Base-by-base conservation (phyloP, 306 rosid species). In the Rosa lucieae region DNA sequence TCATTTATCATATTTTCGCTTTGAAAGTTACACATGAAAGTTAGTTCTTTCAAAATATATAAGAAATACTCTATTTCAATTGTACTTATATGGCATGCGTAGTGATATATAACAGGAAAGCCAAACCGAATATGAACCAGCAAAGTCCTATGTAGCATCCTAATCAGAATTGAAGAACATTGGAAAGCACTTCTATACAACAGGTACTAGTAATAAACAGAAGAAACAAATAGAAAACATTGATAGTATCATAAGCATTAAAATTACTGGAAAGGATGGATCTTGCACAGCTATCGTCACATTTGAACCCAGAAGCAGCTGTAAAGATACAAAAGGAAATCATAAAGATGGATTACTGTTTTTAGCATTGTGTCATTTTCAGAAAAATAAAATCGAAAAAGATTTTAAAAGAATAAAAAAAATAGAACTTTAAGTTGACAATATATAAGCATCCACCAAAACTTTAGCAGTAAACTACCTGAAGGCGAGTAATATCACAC, bases 401-500 rank as follows among this genome's bases (percentile, higher is more conserved):
- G 32, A n/a, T 8, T 10, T 1, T 2, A 20, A 21, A n/a, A n/a
- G 0, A 2, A 56, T 20, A 48, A 39, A 1, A 40, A n/a, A n/a
- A 10, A 21, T 26, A 8, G 10, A 35, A 13, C 67, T 1, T 66
- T 2, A 39, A 20, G 39, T 10, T 55, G 49, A 59, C 21, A 48
- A 35, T 37, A 77, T 44, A 66, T n/a, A 77, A 42, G 46, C 40
- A 75, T 74, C 44, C 78, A 18, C 76, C 43, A 65, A 67, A 82
- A 46, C 52, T 37, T 73, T n/a, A 72, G 46, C 61, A 51, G 29
- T 76, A 72, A 43, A 77, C 67, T 84, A 89, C 94, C 94, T 92
- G 97, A 62, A 90, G 91, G 53, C 97, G 97, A 74, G 90, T 80
- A 65, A 92, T 92, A 80, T 92, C 97, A 82, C 97, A 86, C 70